Evolutionary conservation across 2,329 filamentous ascomycete genomes (phyloP), one percentile per base, ranked within the genome.

Genomic region (Ceratocystis albifundus): DNA sequence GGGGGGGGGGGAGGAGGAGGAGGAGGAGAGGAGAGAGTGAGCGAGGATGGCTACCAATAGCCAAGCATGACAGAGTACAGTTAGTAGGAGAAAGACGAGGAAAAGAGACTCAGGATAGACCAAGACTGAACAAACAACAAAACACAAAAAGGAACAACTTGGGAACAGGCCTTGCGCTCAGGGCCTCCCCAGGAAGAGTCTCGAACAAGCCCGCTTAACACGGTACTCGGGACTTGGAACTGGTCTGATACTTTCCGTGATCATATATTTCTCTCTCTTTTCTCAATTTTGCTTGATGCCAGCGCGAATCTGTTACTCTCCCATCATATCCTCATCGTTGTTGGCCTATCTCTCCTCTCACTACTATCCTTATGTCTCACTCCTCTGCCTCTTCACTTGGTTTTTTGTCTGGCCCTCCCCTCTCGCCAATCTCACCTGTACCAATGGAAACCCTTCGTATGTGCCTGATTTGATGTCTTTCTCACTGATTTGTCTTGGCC

Each of bases 221-320:
- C 46, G 46, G 46, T 50, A 57, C 53, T 30, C 12, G 53, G 25
- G 25, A 57, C 53, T 28, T 57, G 53, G 53, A 57, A 57, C 53
- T 57, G 10, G 53, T 57, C 53, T 57, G 53, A 57, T 57, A 57
- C 53, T 32, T 22, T 17, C 25, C 53, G 22, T 57, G 22, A 57
- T 57, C 53, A 57, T 25, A 4, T 28, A 12, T 28, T 57, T 57
- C 6, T 57, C 53, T 57, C 53, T 57, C 53, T 57, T 57, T 57
- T 32, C 53, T 57, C 53, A 48, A 20, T 22, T 50, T 20, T 50
- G 25, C 48, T 48, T 50, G 48, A 50, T 41, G 36, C 36, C 36
- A 41, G 36, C 36, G 36, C 36, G 36, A 41, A 41, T 41, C 48
- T 50, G 17, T 41, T 41, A 41, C 36, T 41, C 36, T 10, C 12